Evolutionary conservation across 306 rosid species (phyloP).

Genomic region (Lathyrus sativus): DNA sequence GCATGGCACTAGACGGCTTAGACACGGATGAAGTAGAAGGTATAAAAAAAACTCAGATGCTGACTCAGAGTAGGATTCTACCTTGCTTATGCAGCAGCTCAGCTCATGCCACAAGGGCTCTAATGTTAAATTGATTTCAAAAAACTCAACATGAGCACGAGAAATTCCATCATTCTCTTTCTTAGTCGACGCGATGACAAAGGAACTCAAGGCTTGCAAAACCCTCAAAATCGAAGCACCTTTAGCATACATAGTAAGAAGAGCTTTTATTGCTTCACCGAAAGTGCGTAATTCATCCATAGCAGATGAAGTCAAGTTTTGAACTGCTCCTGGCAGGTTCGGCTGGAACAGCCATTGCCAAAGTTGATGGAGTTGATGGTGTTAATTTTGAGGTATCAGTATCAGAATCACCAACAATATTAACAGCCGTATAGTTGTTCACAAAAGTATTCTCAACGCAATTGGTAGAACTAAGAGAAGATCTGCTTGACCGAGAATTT

Average conservation of each 20-base stretch:
- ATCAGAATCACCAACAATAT: too few relatives aligned
- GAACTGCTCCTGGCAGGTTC: constrained; percentile 82
- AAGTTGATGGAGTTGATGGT: too few relatives aligned
- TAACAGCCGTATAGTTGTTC: too few relatives aligned
- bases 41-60: constrained; percentile 54
- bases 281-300: constrained; percentile 72
- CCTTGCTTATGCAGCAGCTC: constrained; percentile 89
- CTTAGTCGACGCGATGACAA: constrained; percentile 61
- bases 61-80: constrained; percentile 80
- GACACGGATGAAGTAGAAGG: constrained; percentile 60
- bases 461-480: too few relatives aligned
- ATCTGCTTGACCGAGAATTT: too few relatives aligned
- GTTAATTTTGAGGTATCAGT: too few relatives aligned
- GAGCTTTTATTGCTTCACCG: constrained; percentile 76
- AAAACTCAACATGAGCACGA: constrained; percentile 61
- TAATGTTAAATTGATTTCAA: constrained; percentile 79
- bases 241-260: constrained; percentile 82
- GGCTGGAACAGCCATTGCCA: too few relatives aligned
- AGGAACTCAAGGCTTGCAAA: constrained; percentile 91
- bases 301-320: constrained; percentile 78
- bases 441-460: too few relatives aligned
- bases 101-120: constrained; percentile 94
- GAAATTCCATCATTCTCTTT: constrained; percentile 58
- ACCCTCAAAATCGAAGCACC: constrained; percentile 97
- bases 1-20: constrained; percentile 68